Evolutionary conservation across 306 rosid species (phyloP).

Genomic region (Argentina anserina): DNA sequence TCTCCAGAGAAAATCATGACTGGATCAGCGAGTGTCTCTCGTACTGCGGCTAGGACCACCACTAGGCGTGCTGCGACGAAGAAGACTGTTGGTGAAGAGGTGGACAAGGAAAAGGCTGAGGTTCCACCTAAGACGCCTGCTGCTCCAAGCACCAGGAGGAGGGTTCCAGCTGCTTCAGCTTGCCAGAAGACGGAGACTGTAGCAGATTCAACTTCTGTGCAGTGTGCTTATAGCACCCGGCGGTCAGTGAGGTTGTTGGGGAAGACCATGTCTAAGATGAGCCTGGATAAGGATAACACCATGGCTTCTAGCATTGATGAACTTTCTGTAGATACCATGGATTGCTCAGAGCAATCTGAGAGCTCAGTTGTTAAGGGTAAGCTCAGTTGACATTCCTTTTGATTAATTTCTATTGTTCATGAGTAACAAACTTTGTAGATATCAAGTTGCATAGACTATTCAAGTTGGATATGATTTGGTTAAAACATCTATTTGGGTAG

Average conservation of each 20-base stretch:
- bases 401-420: not conserved
- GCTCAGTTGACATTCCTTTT: not conserved
- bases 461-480: not conserved
- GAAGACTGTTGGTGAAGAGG: conserved; percentile 25
- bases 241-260: conserved; percentile 63
- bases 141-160: conserved; percentile 33
- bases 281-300: conserved; percentile 31
- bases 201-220: conserved; percentile 26
- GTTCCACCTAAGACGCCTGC: conserved; percentile 45
- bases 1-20: conserved; percentile 21
- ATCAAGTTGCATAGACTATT: not conserved
- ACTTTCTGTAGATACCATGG: conserved; percentile 36
- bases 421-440: not conserved
- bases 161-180: conserved; percentile 32
- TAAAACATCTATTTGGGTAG: not conserved
- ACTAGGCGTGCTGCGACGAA: conserved; percentile 25
- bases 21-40: conserved; percentile 34
- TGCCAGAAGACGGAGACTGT: conserved; percentile 25
- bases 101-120: conserved; percentile 24
- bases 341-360: conserved; percentile 21
- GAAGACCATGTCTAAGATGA: conserved; percentile 51
- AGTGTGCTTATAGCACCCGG: conserved; percentile 52
- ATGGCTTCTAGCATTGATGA: conserved; percentile 27
- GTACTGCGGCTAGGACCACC: conserved; percentile 45
- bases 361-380: conserved; percentile 33